Conservation (phyloP, 371 early-diverging fungal species). For the Funneliformis caledonium region DNA sequence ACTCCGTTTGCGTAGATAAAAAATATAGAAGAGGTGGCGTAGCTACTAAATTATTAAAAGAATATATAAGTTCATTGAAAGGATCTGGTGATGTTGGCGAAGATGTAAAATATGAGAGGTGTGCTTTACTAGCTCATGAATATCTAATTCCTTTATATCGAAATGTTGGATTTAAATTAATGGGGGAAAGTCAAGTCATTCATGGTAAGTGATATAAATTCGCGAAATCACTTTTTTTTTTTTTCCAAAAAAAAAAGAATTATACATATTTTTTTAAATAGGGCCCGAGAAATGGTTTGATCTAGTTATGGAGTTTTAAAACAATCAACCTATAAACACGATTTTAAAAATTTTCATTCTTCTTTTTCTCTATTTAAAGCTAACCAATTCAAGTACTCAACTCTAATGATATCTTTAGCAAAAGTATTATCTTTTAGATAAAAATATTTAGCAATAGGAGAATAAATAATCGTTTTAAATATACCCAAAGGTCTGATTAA, state of each 20-base stretch:
- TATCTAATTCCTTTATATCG: conserved; percentile 61
- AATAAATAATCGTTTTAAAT: conserved; percentile 14
- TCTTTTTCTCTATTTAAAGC: conserved; percentile 1
- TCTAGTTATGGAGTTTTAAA: background rate
- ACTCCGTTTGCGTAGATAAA: conserved; percentile 68
- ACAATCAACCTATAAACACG: background rate
- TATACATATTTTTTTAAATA: conserved; percentile 35
- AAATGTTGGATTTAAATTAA: conserved; percentile 61
- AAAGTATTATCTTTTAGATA: conserved; percentile 24
- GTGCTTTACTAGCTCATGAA: conserved; percentile 64
- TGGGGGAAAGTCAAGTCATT: conserved; percentile 62
- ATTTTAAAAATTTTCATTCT: background rate
- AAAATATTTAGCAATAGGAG: conserved; percentile 26
- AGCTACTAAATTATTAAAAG: conserved; percentile 55
- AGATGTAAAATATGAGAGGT: conserved; percentile 49
- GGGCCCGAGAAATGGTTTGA: conserved; percentile 43
- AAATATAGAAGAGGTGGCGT: conserved; percentile 60
- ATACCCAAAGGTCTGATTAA: conserved; percentile 15
- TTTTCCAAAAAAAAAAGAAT: background rate
- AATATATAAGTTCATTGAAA: conserved; percentile 53
- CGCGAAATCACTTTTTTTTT: background rate
- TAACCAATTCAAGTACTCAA: conserved; percentile 36
- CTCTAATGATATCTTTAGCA: conserved; percentile 14
- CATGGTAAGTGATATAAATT: conserved; percentile 53
- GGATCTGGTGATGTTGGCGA: conserved; percentile 35